Conservation (phyloP, 2,329 filamentous ascomycete genomes). For the Chrysoporthe cubensis region DNA sequence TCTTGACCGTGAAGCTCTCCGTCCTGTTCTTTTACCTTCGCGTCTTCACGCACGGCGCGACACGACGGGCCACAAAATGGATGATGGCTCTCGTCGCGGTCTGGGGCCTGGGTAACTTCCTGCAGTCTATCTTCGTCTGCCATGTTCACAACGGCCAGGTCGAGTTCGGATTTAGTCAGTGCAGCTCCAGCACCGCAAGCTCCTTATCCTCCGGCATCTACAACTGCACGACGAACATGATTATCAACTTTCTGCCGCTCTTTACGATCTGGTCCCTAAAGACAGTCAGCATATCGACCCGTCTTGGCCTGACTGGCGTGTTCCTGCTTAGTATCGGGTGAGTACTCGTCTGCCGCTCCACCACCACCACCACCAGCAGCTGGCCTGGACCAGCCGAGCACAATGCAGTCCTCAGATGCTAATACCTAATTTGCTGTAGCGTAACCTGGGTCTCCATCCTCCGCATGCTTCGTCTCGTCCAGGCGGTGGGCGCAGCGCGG, state of each 20-base stretch:
- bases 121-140: constrained; percentile 38
- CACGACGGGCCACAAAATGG: constrained; percentile 38
- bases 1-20: constrained; percentile 45
- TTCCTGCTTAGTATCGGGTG: constrained; percentile 22
- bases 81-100: constrained; percentile 33
- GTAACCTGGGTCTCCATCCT: constrained; percentile 23
- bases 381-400: too few species aligned
- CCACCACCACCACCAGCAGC: background rate
- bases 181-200: constrained; percentile 32
- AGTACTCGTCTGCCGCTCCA: background rate
- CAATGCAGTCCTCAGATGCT: background rate
- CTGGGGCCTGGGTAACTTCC: constrained; percentile 36
- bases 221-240: constrained; percentile 43
- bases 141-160: constrained; percentile 35
- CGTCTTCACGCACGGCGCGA: constrained; percentile 41
- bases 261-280: constrained; percentile 44
- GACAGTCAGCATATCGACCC: constrained; percentile 31
- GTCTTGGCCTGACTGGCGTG: constrained; percentile 17
- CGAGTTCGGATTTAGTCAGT: constrained; percentile 27
- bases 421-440: background rate
- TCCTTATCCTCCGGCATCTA: constrained; percentile 44
- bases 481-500: background rate
- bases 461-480: background rate
- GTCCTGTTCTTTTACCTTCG: constrained; percentile 49
- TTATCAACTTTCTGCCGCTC: constrained; percentile 45